Evolutionary conservation across 2,329 filamentous ascomycete species (phyloP).

Genomic region (Beauveria medogensis): DNA sequence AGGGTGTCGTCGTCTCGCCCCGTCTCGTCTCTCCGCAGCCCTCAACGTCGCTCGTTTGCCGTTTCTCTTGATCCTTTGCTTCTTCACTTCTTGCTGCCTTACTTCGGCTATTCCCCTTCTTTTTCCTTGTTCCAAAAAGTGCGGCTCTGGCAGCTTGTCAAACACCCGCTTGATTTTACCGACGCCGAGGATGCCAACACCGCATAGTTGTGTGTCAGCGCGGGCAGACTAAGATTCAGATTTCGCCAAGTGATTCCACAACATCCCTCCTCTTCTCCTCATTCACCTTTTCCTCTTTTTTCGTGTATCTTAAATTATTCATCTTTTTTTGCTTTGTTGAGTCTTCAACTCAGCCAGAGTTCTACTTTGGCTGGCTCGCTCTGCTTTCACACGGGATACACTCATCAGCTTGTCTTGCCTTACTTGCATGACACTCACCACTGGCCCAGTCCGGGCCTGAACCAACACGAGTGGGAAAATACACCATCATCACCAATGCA

Average conservation of each 20-base stretch:
- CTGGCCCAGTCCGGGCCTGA: conserved; percentile 1
- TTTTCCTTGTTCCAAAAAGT: background rate
- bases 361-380: background rate
- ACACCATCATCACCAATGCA: background rate
- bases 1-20: background rate
- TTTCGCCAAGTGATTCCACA: background rate
- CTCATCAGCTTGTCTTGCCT: background rate
- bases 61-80: background rate
- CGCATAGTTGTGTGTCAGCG: conserved; percentile 5
- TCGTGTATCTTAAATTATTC: background rate
- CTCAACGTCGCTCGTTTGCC: background rate
- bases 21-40: background rate
- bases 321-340: background rate
- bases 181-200: background rate
- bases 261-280: background rate
- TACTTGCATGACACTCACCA: background rate
- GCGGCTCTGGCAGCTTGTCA: conserved; percentile 3
- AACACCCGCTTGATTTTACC: conserved; percentile 1
- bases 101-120: background rate
- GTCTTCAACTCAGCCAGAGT: background rate
- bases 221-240: conserved; percentile 6
- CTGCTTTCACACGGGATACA: background rate
- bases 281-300: background rate
- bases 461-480: background rate
- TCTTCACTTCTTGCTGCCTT: background rate